A percentile compares a stretch with the other conserved stretches of the same genome.
phyloP scores from a whole-genome alignment of 257 asterid species.

The Scutellaria minor region DNA sequence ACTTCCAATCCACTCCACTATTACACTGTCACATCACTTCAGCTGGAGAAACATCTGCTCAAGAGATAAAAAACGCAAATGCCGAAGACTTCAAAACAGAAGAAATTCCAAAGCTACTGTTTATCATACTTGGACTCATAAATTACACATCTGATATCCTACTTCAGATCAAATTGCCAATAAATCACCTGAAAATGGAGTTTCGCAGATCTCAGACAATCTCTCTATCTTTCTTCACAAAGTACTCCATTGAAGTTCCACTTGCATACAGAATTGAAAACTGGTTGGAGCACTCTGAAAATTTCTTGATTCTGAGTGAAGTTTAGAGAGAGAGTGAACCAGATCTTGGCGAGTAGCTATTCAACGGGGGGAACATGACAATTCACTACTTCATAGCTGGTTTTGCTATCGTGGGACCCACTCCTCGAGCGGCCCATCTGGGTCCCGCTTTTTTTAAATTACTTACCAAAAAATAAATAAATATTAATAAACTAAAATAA shows the following conservation, averaged over 20 bases:
- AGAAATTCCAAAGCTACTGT: background rate
- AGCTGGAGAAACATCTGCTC: background rate
- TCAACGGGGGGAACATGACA: slow-evolving; percentile 28
- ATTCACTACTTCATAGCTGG: slow-evolving; percentile 33
- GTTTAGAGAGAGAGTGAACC: slow-evolving; percentile 27
- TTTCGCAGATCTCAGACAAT: slow-evolving; percentile 40
- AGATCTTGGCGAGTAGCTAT: slow-evolving; percentile 36
- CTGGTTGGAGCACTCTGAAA: slow-evolving; percentile 1
- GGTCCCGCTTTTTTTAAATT: slow-evolving; percentile 13
- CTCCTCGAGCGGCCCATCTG: background rate
- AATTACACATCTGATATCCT: background rate
- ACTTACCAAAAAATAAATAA: no score
- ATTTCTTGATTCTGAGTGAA: background rate
- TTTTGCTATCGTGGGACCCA: slow-evolving; percentile 38
- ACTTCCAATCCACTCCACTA: slow-evolving; percentile 17
- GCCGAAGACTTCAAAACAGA: slow-evolving; percentile 18
- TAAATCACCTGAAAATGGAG: slow-evolving; percentile 45
- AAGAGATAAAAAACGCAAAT: background rate
- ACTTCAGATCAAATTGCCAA: slow-evolving; percentile 2
- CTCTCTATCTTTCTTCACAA: slow-evolving; percentile 10
- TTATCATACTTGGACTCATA: background rate
- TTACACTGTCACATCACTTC: slow-evolving; percentile 24
- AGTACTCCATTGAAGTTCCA: slow-evolving; percentile 33
- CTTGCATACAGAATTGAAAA: background rate
- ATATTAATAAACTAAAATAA: no score